Evolutionary conservation across 345 rosid genomes (phyloP), one percentile per base, ranked within the genome.

Genomic region (Hibiscus mutabilis): DNA sequence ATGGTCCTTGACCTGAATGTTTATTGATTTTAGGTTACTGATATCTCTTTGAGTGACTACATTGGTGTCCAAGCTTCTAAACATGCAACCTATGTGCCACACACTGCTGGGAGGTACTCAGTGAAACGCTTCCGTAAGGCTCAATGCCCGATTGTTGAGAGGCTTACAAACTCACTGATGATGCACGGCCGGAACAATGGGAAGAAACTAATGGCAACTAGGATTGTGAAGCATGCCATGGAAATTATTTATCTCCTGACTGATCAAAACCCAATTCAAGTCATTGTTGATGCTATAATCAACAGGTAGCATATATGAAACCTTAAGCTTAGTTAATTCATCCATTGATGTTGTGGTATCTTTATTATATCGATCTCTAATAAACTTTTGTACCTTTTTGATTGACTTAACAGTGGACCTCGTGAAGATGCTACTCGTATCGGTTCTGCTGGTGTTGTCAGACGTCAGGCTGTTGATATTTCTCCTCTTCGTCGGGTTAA

Each of bases 61-160:
- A 81, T 93, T 55, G 97, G 91, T 4, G 90, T 87, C 29, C 83
- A 76, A 72, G 71, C 90, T 0, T 85, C 89, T 0, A 93, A 89
- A 73, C 95, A 93, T 12, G 98, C 97, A 0, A 91, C 97, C 16
- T 93, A 72, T 84, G 89, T 93, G 0, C 98, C 98, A 3, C 98
- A 93, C 87, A 93, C 98, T 14, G 93, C 98, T 69, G 98, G 97
- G 29, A 81, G 98, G 83, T 93, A 52, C 22, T 16, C 57, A 0
- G 92, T 84, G 14, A 91, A 93, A 81, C 87, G 98, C 12, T 93
- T 93, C 87, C 81, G 98, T 68, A 93, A 93, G 83, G 97, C 98
- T 7, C 98, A 93, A 24, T 93, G 98, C 83, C 98, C 97, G 2
- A 89, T 93, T 35, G 88, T 93, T 2, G 98, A 93, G 87, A 83